Percentiles rank a stretch among this genome's conserved stretches.
phyloP scores from a whole-genome alignment of 1,284 basidiomycete species.

The Trichosporon faecale region DNA sequence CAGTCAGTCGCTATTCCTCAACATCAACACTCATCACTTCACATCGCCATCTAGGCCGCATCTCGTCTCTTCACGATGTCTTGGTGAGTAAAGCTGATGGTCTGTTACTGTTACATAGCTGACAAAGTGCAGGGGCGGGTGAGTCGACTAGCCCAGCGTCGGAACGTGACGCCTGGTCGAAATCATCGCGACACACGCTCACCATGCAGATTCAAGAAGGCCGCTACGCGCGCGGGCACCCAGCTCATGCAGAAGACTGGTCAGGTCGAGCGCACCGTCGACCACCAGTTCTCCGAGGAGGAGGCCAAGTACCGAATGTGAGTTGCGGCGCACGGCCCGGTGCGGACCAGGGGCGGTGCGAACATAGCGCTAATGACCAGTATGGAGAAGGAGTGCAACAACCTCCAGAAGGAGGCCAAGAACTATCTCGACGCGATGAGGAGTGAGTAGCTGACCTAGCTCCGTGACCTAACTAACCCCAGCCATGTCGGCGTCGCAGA shows the following conservation, averaged over 20 bases:
- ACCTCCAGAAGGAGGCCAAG: conserved; percentile 93
- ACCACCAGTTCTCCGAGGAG: conserved; percentile 89
- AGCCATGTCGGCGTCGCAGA: conserved; percentile 90
- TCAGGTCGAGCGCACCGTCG: conserved; percentile 92
- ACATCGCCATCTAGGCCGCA: conserved; percentile 2
- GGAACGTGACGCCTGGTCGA: background rate
- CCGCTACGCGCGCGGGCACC: conserved; percentile 86
- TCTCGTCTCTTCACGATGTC: conserved; percentile 13
- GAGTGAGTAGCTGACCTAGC: conserved; percentile 55
- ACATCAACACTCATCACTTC: background rate
- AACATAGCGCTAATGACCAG: conserved; percentile 53
- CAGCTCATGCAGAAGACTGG: conserved; percentile 95
- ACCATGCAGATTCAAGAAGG: conserved; percentile 78
- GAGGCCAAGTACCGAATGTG: conserved; percentile 85
- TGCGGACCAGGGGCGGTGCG: background rate
- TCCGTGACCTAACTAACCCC: conserved; percentile 18
- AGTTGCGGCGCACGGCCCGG: conserved; percentile 48
- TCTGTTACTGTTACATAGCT: background rate
- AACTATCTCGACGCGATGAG: conserved; percentile 91
- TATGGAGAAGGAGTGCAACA: conserved; percentile 88
- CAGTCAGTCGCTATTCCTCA: background rate
- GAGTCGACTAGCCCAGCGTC: background rate
- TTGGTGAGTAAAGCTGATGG: conserved; percentile 8
- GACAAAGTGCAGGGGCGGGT: conserved; percentile 18
- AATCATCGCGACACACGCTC: background rate